phyloP scores from a whole-genome alignment of 257 asterid species.

The Catharanthus roseus region DNA sequence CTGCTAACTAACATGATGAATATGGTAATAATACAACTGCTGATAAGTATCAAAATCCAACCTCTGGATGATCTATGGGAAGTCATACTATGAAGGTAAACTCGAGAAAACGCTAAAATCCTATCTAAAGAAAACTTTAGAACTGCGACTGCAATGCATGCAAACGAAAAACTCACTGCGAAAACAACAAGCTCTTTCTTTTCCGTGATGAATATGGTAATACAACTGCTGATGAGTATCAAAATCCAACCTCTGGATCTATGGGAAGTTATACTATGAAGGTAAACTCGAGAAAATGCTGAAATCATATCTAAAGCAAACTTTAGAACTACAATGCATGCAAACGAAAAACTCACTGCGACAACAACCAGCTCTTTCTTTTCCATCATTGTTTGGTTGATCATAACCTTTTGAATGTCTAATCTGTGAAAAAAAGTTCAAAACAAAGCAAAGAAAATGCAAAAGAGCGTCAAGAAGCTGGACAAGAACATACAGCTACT shows the following conservation, averaged over 20 bases:
- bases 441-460: conserved; percentile 5
- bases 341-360: conserved; percentile 45
- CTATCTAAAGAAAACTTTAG: conserved; percentile 36
- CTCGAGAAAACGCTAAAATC: conserved; percentile 25
- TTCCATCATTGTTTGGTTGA: conserved; percentile 55
- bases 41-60: conserved; percentile 57
- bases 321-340: conserved; percentile 51
- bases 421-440: conserved; percentile 43
- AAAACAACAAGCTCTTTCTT: conserved; percentile 61
- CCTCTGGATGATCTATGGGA: conserved; percentile 42
- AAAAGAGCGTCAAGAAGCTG: conserved; percentile 1
- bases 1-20: conserved; percentile 45
- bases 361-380: conserved; percentile 61
- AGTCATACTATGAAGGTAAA: conserved; percentile 26
- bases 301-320: conserved; percentile 31
- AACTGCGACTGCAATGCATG: conserved; percentile 51
- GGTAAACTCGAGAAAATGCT: conserved; percentile 24
- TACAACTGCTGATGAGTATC: conserved; percentile 57
- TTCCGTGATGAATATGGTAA: conserved; percentile 59
- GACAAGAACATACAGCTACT: background rate
- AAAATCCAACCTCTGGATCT: conserved; percentile 58
- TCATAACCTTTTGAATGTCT: conserved; percentile 56
- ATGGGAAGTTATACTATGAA: conserved; percentile 23
- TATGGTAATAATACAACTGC: conserved; percentile 67
- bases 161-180: conserved; percentile 45